Percentiles rank a stretch among this genome's conserved stretches.
These are phyloP conservation scores for Iberis pinnata DNA, from an alignment of 345 rosid genomes.

Conservation along the genomic window DNA sequence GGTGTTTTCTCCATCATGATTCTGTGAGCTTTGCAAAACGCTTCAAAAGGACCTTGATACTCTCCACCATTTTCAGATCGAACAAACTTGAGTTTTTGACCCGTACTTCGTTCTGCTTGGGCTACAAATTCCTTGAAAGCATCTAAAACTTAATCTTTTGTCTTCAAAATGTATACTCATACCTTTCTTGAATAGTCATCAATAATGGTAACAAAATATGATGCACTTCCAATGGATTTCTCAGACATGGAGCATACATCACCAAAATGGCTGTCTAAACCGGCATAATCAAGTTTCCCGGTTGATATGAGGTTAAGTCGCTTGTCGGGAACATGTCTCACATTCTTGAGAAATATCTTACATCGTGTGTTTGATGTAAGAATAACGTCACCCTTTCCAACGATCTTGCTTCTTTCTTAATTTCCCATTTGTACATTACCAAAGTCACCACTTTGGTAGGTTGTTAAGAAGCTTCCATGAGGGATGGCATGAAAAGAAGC, in stretches of 20 bases:
- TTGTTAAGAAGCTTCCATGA: too few relatives aligned
- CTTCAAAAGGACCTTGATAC: not conserved
- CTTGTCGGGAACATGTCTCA: not conserved
- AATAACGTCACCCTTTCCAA: not conserved
- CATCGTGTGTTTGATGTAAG: conserved; percentile 1
- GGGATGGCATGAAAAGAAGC: too few relatives aligned
- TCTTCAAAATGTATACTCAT: not conserved
- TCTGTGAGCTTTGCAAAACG: not conserved
- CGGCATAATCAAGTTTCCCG: not conserved
- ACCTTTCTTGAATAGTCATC: not conserved
- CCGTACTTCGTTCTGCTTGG: not conserved
- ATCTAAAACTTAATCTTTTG: not conserved
- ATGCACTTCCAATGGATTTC: not conserved
- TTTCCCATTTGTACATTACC: not conserved
- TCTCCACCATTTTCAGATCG: not conserved
- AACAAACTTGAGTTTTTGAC: not conserved
- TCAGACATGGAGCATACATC: not conserved
- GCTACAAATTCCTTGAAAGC: not conserved
- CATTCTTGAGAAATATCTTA: not conserved
- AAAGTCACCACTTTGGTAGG: too few relatives aligned
- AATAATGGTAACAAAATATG: not conserved
- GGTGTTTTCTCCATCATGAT: not conserved
- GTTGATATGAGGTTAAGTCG: conserved; percentile 1
- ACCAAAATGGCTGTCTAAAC: not conserved
- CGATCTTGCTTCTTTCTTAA: conserved; percentile 1